These are phyloP conservation scores for Aspergillus hortae DNA, from an alignment of 2,329 filamentous ascomycete species.

Conservation along the genomic window DNA sequence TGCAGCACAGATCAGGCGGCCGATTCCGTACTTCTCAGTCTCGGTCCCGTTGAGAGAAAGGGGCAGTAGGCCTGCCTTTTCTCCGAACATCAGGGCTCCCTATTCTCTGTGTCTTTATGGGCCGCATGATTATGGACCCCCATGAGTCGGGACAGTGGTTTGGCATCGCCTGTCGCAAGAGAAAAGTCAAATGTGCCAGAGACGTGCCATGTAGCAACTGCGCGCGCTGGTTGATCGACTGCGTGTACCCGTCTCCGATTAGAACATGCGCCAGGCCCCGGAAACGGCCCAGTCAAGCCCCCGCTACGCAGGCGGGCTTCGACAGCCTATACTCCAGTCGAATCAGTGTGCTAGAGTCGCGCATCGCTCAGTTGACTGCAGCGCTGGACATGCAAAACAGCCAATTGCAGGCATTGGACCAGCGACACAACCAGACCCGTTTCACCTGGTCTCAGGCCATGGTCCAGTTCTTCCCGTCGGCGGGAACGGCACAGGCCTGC, in stretches of 20 bases:
- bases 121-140: not conserved
- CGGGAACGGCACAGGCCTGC: conserved; percentile 8
- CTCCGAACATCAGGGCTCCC: not conserved
- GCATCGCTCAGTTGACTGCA: not conserved
- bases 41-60: not conserved
- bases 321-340: not conserved
- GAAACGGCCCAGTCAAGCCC: not conserved
- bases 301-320: not conserved
- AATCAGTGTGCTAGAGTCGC: not conserved
- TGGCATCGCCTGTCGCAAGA: conserved; percentile 19
- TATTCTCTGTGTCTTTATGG: conserved; percentile 1
- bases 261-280: conserved; percentile 10
- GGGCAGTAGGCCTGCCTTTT: not conserved
- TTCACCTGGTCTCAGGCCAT: not conserved
- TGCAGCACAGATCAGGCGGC: conserved; percentile 1
- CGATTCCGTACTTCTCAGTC: conserved; percentile 1
- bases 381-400: not conserved
- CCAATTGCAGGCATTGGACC: not conserved
- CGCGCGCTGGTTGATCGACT: conserved; percentile 12
- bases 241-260: conserved; percentile 15
- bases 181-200: conserved; percentile 29
- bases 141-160: not conserved
- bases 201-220: conserved; percentile 25
- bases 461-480: conserved; percentile 4
- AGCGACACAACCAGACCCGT: not conserved